These are phyloP conservation scores for Dioscorea cayenensis DNA, from an alignment of 116 monocot genomes.

Conservation along the genomic window DNA sequence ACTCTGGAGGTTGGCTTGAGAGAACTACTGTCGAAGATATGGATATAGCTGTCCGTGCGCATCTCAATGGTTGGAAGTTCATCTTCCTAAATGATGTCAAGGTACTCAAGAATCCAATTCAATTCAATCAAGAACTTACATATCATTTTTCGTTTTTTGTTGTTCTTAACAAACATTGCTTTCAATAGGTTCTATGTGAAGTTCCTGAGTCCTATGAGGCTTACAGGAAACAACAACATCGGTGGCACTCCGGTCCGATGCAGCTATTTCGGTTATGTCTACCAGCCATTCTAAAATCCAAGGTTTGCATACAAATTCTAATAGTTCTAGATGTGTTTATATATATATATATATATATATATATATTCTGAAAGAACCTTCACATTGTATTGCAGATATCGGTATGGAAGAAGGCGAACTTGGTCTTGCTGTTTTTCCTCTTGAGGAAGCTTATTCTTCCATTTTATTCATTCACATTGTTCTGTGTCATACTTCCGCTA, in stretches of 20 bases:
- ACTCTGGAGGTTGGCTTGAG: conserved; percentile 89
- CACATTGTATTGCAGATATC: conserved; percentile 50
- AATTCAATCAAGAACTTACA: not conserved
- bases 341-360: not conserved
- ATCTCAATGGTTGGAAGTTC: conserved; percentile 89
- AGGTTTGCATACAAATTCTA: conserved; percentile 31
- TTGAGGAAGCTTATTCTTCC: conserved; percentile 83
- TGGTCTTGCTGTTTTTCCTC: conserved; percentile 84
- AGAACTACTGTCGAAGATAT: conserved; percentile 92
- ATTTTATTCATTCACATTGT: conserved; percentile 89
- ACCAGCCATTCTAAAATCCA: conserved; percentile 36
- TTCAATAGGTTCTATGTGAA: conserved; percentile 47
- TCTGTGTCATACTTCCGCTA: conserved; percentile 80
- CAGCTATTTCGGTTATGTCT: conserved; percentile 61
- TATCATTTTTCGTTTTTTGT: not conserved
- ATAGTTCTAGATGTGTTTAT: not conserved
- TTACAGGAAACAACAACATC: conserved; percentile 62
- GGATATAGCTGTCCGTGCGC: conserved; percentile 91
- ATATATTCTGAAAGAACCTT: not conserved
- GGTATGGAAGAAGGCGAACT: conserved; percentile 74
- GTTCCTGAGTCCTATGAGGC: conserved; percentile 55
- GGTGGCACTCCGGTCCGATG: conserved; percentile 78
- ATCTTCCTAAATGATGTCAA: conserved; percentile 90
- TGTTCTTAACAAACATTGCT: not conserved
- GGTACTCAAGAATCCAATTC: conserved; percentile 24